These are phyloP conservation scores for Curvularia lunata DNA, from an alignment of 2,329 filamentous ascomycete genomes.

Conservation along the genomic window DNA sequence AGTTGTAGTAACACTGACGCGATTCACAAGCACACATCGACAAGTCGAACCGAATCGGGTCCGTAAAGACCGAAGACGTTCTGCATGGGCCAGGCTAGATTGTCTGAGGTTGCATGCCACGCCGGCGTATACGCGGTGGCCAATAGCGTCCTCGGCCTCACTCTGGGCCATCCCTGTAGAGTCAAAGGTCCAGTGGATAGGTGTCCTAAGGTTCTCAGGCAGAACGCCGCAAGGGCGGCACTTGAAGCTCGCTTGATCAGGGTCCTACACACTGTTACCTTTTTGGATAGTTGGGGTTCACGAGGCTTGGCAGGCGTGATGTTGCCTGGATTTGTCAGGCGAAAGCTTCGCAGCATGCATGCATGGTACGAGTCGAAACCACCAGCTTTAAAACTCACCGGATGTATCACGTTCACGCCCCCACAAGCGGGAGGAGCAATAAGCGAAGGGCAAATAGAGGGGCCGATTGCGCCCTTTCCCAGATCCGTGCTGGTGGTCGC, in stretches of 20 bases:
- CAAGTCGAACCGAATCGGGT: not conserved
- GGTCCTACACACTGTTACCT: not conserved
- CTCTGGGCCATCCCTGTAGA: not conserved
- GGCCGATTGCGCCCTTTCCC: not conserved
- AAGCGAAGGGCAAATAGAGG: not conserved
- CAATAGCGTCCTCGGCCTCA: not conserved
- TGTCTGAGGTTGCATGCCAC: not conserved
- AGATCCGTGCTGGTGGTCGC: not conserved
- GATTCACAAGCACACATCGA: not conserved
- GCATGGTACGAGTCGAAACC: not conserved
- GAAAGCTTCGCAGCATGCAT: not conserved
- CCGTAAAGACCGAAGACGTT: not conserved
- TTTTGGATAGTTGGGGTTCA: not conserved
- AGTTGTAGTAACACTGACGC: not conserved
- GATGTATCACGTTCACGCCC: not conserved
- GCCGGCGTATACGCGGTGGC: not conserved
- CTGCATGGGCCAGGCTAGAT: not conserved
- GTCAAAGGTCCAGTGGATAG: not conserved
- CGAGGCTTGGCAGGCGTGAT: not conserved
- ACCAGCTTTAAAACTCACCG: not conserved
- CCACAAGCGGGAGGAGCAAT: not conserved
- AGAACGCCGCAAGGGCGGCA: not conserved
- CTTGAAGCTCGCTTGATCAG: not conserved
- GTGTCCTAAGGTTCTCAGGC: not conserved
- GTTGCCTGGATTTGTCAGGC: not conserved